Evolutionary conservation across 2,329 filamentous ascomycete species (phyloP), one percentile per base, ranked within the genome.

Genomic region (Aspergillus uvarum): DNA sequence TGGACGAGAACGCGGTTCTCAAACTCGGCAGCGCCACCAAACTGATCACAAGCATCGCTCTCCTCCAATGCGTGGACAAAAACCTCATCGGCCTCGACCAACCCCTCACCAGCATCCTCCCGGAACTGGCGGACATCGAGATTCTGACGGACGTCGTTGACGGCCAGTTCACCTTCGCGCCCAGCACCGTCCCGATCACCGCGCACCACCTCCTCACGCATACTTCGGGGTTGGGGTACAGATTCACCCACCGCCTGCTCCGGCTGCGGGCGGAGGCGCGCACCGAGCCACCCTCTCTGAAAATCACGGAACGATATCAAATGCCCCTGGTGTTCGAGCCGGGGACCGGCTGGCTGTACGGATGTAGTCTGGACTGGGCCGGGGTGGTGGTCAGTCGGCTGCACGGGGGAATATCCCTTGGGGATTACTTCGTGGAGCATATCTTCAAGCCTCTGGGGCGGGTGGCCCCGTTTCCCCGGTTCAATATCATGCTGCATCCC

Each of bases 41-140:
- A 57, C 70, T 87, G 2, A 62, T 85, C 56, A 79, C 83, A 2
- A 78, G 79, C 1, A 78, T 87, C 54, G 80, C 83, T 2, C 78
- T 79, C 1, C 66, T 87, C n/a, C 82, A 85, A 59, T 79, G 81
- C 50, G 82, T 86, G 2, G 83, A 87, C 38, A 76, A 80, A 6
- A 82, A 82, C 0, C 68, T 81, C 0, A 65, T 86, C 0, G 68
- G 67, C 1, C 72, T 86, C 0, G 76, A 80, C 8, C 78, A 77
- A 2, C 80, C 85, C 56, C 65, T 86, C 0, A 73, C 76, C 0
- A 42, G 65, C 0, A 52, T 83, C 2, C 71, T 81, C 2, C 84
- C 83, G 0, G 82, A 83, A 32, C 74, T 87, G 0, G 76, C 75
- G 0, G 68, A 69, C 1, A 79, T 83, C 59, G 71, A 80, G 10